Base-by-base conservation (phyloP, 1,284 basidiomycete genomes). In the Mycena citricolor region DNA sequence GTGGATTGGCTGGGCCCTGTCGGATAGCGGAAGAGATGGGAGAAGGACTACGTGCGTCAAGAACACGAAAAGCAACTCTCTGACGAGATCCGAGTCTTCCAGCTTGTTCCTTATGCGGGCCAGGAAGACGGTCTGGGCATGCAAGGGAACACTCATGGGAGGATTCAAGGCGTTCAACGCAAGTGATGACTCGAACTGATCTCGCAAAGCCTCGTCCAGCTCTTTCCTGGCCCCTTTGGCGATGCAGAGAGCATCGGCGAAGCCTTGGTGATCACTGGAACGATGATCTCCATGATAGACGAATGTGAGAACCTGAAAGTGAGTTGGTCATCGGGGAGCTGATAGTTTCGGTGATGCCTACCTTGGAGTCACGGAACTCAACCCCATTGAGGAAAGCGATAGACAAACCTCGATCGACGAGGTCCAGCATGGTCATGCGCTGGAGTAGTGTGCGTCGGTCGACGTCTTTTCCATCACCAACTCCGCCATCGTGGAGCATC, bases 341-440 rank as follows among this genome's bases (percentile, higher is more conserved):
- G n/a, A n/a, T n/a, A n/a, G n/a, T n/a, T n/a, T n/a, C n/a, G n/a
- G n/a, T n/a, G n/a, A n/a, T n/a, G n/a, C n/a, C n/a, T n/a, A 79
- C 83, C 69, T 84, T 85, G 0, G 76, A 76, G 50, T 85, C 79
- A 20, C 72, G 69, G 52, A 79, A 84, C 52, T 79, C 75, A 2
- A 71, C 64, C 0, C 74, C 75, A 26, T 68, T 66, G 8, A 86
- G 61, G 5, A 76, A 57, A 0, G 76, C 68, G 2, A 83, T 66
- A 0, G 80, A 67, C n/a, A 83, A 55, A 1, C 76, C 74, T 19
- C 63, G 64, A 8, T 64, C 54, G 2, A 81, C 63, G 3, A 84
- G 58, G 19, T 66, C 57, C 33, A 68, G 73, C 1, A 86, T 50
- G 52, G 79, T 74, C 0, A 59, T 38, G 3, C 82, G 69, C 48